Percentiles rank a stretch among this genome's conserved stretches.
These are phyloP conservation scores for Lobosporangium transversale DNA, from an alignment of 192 early-diverging fungal species.

Conservation along the genomic window DNA sequence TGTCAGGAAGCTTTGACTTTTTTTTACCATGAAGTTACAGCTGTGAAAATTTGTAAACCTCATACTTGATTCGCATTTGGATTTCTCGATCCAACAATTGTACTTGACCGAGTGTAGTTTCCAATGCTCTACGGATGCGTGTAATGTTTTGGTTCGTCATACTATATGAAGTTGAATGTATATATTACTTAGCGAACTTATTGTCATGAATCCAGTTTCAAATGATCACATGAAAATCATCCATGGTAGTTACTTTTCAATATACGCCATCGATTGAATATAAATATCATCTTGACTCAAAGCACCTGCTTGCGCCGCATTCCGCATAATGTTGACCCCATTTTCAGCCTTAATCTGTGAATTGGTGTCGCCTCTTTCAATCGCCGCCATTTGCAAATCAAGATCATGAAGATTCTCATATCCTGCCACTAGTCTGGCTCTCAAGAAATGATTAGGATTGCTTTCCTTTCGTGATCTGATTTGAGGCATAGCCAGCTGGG, in stretches of 20 bases:
- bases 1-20: background rate
- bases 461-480: background rate
- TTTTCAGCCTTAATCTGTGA: background rate
- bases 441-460: constrained; percentile 7
- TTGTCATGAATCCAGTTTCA: background rate
- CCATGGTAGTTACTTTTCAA: constrained; percentile 10
- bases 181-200: no score
- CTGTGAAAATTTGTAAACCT: no score
- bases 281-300: background rate
- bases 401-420: constrained; percentile 10
- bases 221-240: background rate
- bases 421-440: constrained; percentile 7
- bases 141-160: constrained; percentile 17
- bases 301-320: background rate
- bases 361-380: background rate
- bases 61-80: constrained; percentile 45
- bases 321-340: background rate
- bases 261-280: constrained; percentile 14
- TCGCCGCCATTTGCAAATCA: constrained; percentile 16
- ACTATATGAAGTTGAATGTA: no score
- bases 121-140: constrained; percentile 14
- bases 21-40: no score
- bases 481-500: background rate
- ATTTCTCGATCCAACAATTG: constrained; percentile 29
- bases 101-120: constrained; percentile 9